These are phyloP conservation scores for Myxozyma sirexii DNA, from an alignment of 805 yeast genomes.

Conservation along the genomic window DNA sequence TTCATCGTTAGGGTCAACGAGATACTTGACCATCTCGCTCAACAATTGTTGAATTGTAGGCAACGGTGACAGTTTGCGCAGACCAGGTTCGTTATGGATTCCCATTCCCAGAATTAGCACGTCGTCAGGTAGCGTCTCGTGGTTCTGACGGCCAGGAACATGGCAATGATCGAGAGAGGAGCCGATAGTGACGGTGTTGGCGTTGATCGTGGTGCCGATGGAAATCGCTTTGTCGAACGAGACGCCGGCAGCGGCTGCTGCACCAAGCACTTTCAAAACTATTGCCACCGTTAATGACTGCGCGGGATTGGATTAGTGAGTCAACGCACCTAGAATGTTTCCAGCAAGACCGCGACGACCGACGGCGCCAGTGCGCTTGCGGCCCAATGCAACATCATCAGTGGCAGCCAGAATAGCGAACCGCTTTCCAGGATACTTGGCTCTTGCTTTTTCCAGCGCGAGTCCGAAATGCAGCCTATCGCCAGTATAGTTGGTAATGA, in stretches of 20 bases:
- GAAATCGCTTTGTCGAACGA: conserved; percentile 57
- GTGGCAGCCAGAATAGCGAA: conserved; percentile 68
- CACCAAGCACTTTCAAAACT: conserved; percentile 84
- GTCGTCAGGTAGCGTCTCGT: conserved; percentile 53
- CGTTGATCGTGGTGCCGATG: conserved; percentile 63
- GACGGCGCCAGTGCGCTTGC: conserved; percentile 82
- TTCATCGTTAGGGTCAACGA: conserved; percentile 63
- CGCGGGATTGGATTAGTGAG: background rate
- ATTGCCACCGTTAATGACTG: background rate
- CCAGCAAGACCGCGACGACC: conserved; percentile 96
- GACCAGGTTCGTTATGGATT: conserved; percentile 93
- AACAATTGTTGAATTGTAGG: conserved; percentile 69
- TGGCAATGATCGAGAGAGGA: conserved; percentile 87
- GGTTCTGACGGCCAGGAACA: conserved; percentile 75
- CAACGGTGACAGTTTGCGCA: conserved; percentile 61
- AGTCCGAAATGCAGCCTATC: conserved; percentile 91
- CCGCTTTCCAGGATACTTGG: conserved; percentile 6
- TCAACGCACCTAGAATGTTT: conserved; percentile 54
- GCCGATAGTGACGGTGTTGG: conserved; percentile 79
- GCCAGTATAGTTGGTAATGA: conserved; percentile 93
- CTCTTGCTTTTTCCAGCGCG: conserved; percentile 67
- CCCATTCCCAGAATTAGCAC: conserved; percentile 94
- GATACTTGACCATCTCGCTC: conserved; percentile 58
- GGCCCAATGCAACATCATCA: conserved; percentile 93
- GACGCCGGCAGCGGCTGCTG: conserved; percentile 55